phyloP scores from a whole-genome alignment of 2,329 filamentous ascomycete genomes.

The Claviceps paspali region DNA sequence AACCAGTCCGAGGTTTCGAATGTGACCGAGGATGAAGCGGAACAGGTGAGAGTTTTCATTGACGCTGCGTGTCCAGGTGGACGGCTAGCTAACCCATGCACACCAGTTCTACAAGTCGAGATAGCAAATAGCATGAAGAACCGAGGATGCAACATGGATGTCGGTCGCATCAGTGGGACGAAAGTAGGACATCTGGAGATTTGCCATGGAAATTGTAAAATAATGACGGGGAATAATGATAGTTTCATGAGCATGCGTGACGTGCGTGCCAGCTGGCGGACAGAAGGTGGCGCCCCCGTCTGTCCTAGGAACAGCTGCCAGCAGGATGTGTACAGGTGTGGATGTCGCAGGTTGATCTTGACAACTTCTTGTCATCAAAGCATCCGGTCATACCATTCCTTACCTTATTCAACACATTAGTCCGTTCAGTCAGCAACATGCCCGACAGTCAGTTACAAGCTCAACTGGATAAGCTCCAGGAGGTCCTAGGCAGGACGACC shows the following conservation, averaged over 20 bases:
- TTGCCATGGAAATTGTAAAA: too few species aligned
- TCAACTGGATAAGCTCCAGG: conserved; percentile 7
- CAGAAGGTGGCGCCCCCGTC: too few species aligned
- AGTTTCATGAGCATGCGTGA: not conserved
- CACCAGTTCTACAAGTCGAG: conserved; percentile 23
- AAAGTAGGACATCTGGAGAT: too few species aligned
- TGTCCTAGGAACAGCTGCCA: too few species aligned
- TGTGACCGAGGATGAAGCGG: conserved; percentile 57
- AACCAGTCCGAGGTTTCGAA: conserved; percentile 46
- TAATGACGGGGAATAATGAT: too few species aligned
- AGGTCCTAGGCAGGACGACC: conserved; percentile 6
- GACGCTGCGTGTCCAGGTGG: not conserved
- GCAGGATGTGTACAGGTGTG: too few species aligned
- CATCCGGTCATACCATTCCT: too few species aligned
- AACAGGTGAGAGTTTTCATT: conserved; percentile 28
- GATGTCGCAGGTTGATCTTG: too few species aligned
- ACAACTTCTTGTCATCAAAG: too few species aligned
- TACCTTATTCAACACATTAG: too few species aligned
- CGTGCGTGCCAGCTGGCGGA: not conserved
- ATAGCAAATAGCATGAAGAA: conserved; percentile 7
- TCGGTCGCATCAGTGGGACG: not conserved
- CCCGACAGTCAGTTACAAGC: conserved; percentile 4
- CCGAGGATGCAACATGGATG: not conserved
- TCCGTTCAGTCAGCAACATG: conserved; percentile 1
- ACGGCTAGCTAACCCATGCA: conserved; percentile 11